phyloP scores from a whole-genome alignment of 768 basidiomycete genomes.

The Trametes cubensis region DNA sequence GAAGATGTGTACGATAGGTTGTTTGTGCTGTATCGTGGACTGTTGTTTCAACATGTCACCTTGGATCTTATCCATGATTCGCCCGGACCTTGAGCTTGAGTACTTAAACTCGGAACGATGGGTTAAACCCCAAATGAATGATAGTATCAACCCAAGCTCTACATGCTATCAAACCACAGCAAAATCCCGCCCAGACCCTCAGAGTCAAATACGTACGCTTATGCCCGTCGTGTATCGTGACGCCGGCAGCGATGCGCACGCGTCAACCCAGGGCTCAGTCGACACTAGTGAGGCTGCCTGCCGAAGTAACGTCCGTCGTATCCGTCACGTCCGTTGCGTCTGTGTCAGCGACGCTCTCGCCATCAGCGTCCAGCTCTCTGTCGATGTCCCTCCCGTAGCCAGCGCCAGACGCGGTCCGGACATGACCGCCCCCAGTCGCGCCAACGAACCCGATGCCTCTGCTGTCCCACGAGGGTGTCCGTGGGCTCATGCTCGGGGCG shows the following conservation, averaged over 20 bases:
- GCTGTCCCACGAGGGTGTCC: constrained; percentile 31
- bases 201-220: background rate
- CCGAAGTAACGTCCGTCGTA: constrained; percentile 38
- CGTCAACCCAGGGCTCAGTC: constrained; percentile 23
- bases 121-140: no score
- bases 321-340: constrained; percentile 47
- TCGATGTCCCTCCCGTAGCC: constrained; percentile 1
- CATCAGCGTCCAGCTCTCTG: constrained; percentile 38
- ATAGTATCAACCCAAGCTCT: background rate
- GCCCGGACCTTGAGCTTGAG: no score
- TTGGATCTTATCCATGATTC: no score
- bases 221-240: no score
- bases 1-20: background rate
- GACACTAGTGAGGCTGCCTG: constrained; percentile 55
- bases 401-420: constrained; percentile 1
- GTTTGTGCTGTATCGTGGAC: background rate
- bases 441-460: constrained; percentile 22
- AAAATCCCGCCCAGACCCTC: background rate
- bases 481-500: constrained; percentile 28
- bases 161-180: no score
- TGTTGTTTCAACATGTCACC: background rate
- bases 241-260: no score
- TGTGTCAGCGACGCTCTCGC: constrained; percentile 34
- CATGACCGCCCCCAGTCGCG: background rate
- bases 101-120: no score